Evolutionary conservation across 345 rosid species (phyloP).

Genomic region (Lepidium sativum): DNA sequence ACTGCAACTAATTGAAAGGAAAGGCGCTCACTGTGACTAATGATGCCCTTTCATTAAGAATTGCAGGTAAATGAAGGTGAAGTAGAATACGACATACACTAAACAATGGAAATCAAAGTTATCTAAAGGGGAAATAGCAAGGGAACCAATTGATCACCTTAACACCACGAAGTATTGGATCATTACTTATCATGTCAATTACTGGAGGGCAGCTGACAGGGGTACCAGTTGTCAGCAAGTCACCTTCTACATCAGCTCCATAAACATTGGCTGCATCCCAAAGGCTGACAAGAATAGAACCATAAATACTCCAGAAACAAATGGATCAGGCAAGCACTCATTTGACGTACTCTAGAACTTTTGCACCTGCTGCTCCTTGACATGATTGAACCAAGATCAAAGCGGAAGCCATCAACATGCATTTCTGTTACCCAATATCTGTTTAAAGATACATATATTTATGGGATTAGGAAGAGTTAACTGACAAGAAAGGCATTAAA

Average conservation of each 20-base stretch:
- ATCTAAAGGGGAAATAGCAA: background rate
- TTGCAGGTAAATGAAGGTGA: background rate
- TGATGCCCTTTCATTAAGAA: background rate
- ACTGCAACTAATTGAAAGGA: background rate
- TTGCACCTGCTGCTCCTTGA: constrained; percentile 78
- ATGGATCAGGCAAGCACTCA: constrained; percentile 5
- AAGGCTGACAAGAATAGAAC: constrained; percentile 36
- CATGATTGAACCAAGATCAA: constrained; percentile 96
- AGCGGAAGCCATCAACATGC: constrained; percentile 99
- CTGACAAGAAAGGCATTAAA: background rate
- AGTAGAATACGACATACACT: background rate
- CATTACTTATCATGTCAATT: constrained; percentile 86
- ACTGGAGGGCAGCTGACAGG: constrained; percentile 84
- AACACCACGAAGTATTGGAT: constrained; percentile 77
- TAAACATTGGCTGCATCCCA: constrained; percentile 87
- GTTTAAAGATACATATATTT: constrained; percentile 19
- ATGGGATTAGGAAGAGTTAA: constrained; percentile 3
- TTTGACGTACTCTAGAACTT: constrained; percentile 16
- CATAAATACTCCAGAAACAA: constrained; percentile 15
- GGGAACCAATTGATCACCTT: constrained; percentile 45
- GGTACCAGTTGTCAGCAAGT: constrained; percentile 66
- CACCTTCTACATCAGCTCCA: constrained; percentile 62
- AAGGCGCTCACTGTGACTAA: background rate
- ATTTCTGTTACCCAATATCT: constrained; percentile 98
- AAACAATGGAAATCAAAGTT: background rate